Evolutionary conservation across 2,329 filamentous ascomycete genomes (phyloP).

Genomic region (Helicocarpus griseus): DNA sequence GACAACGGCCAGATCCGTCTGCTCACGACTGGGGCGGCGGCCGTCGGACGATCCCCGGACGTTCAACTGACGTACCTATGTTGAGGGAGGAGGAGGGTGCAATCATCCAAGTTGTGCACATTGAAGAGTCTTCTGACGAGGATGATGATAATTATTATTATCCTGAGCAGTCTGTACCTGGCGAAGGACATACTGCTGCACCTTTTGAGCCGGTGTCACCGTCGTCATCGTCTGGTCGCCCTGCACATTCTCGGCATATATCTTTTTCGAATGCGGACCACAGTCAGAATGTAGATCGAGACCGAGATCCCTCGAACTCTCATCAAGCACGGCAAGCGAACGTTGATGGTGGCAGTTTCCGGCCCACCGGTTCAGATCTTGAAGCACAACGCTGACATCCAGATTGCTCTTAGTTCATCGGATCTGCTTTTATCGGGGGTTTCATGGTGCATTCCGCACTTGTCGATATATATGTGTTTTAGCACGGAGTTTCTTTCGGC

Average conservation of each 20-base stretch:
- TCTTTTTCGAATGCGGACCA: neutral
- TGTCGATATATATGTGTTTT: too few species aligned
- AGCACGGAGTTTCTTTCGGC: too few species aligned
- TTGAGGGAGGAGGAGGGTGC: constrained; percentile 1
- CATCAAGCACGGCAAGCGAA: neutral
- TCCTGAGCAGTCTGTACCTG: neutral
- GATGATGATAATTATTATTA: neutral
- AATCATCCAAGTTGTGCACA: neutral
- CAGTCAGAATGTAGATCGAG: neutral
- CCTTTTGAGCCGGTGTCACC: neutral
- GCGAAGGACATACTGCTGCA: neutral
- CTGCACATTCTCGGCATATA: neutral
- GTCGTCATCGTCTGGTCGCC: neutral
- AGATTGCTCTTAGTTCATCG: too few species aligned
- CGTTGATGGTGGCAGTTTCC: neutral
- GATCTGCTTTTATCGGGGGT: too few species aligned
- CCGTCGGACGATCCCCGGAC: neutral
- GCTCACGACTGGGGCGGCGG: neutral
- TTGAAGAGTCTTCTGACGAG: neutral
- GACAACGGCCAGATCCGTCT: neutral
- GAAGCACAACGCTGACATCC: neutral
- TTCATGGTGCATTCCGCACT: too few species aligned
- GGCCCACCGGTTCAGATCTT: neutral
- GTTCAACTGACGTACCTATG: neutral
- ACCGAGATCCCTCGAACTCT: neutral